A percentile compares a stretch with the other conserved stretches of the same genome.
Evolutionary conservation across 148 eudicot species (phyloP).

Genomic region (Simmondsia chinensis): DNA sequence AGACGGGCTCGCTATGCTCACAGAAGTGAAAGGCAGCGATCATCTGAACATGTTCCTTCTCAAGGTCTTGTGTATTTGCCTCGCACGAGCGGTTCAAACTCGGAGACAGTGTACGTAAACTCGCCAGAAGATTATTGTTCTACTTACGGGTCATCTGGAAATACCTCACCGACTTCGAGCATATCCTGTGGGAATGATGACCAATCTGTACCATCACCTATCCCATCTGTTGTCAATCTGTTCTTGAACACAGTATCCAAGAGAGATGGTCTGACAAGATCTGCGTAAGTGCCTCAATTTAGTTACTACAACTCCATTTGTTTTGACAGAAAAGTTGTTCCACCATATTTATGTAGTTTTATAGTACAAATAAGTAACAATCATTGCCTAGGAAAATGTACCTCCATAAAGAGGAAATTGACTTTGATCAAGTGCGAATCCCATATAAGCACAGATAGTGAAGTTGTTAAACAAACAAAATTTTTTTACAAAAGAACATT

Average conservation of each 20-base stretch:
- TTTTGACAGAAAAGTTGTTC: no score
- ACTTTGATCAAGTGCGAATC: no score
- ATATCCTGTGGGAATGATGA: constrained; percentile 12
- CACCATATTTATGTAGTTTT: no score
- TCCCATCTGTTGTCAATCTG: constrained; percentile 15
- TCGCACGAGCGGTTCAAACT: constrained; percentile 12
- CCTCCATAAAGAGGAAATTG: no score
- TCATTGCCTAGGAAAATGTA: no score
- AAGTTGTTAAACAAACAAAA: no score
- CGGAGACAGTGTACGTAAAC: constrained; percentile 14
- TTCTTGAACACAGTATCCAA: constrained; percentile 15
- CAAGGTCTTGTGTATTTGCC: constrained; percentile 19
- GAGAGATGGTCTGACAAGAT: constrained; percentile 28
- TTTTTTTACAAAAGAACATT: no score
- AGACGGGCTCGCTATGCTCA: constrained; percentile 36
- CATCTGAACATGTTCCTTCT: constrained; percentile 31
- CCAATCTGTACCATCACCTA: constrained; percentile 17
- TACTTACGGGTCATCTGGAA: constrained; percentile 27
- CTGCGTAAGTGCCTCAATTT: no score
- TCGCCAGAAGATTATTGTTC: constrained; percentile 36
- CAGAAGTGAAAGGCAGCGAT: constrained; percentile 32
- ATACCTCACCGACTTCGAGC: constrained; percentile 25
- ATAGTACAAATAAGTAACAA: no score
- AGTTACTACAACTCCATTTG: no score
- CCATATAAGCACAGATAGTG: no score